A percentile compares a stretch with the other conserved stretches of the same genome.
phyloP scores from a whole-genome alignment of 2,329 filamentous ascomycete species.

The Alternaria angustiovoidea region DNA sequence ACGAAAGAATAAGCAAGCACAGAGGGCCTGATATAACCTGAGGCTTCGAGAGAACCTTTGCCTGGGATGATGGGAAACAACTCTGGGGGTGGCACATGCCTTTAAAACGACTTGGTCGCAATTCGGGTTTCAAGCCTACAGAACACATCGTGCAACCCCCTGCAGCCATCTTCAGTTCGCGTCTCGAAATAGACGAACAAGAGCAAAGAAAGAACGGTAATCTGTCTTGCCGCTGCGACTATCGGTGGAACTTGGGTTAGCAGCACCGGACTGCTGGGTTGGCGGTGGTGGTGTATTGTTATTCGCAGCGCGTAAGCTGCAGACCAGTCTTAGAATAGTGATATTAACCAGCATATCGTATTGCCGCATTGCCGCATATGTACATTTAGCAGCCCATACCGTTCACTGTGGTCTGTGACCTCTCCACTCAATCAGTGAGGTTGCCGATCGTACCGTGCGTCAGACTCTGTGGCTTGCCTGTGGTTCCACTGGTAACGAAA shows the following conservation, averaged over 20 bases:
- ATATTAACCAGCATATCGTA: constrained; percentile 20
- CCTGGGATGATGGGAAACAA: constrained; percentile 28
- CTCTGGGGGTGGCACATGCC: constrained; percentile 32
- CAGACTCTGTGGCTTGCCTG: constrained; percentile 19
- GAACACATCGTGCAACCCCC: constrained; percentile 18
- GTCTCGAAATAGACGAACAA: constrained; percentile 16
- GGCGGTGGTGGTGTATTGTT: constrained; percentile 14
- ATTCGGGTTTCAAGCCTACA: constrained; percentile 40
- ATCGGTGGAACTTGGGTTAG: constrained; percentile 12
- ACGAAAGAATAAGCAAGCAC: constrained; percentile 16
- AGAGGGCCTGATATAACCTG: constrained; percentile 24
- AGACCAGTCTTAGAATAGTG: constrained; percentile 23
- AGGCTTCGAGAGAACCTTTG: constrained; percentile 16
- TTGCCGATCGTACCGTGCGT: constrained; percentile 12
- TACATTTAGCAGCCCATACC: constrained; percentile 19
- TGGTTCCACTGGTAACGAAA: constrained; percentile 6
- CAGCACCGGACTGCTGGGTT: constrained; percentile 15
- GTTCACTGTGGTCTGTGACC: constrained; percentile 7
- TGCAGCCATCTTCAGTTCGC: constrained; percentile 9
- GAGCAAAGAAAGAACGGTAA: constrained; percentile 22
- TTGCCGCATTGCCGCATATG: constrained; percentile 19
- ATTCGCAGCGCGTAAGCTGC: constrained; percentile 42
- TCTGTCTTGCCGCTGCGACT: constrained; percentile 33
- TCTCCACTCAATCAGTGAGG: constrained; percentile 11
- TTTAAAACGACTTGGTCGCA: constrained; percentile 48